phyloP scores from a whole-genome alignment of 805 yeast species.

The Candida khao-thaluensis region DNA sequence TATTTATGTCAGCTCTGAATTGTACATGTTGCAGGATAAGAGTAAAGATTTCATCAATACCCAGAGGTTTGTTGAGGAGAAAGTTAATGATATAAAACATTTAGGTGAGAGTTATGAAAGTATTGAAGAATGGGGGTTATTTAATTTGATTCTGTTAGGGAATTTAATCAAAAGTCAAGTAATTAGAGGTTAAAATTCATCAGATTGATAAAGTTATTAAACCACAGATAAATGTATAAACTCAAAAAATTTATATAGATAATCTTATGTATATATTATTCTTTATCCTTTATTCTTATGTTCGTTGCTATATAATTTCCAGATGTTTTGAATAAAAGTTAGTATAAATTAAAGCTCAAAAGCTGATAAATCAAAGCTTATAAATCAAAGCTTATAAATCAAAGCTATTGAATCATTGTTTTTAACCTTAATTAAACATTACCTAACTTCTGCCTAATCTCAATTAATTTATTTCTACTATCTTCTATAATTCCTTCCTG shows the following conservation, averaged over 20 bases:
- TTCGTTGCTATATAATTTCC: too few species aligned
- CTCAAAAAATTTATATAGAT: too few species aligned
- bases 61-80: conserved; percentile 57
- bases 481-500: conserved; percentile 52
- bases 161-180: conserved; percentile 73
- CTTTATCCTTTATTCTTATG: too few species aligned
- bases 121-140: conserved; percentile 74
- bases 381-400: too few species aligned
- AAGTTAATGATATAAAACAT: conserved; percentile 50
- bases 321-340: too few species aligned
- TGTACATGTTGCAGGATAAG: conserved; percentile 75
- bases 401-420: too few species aligned
- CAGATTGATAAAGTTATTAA: too few species aligned
- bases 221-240: too few species aligned
- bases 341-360: too few species aligned
- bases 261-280: too few species aligned
- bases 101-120: conserved; percentile 62
- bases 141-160: conserved; percentile 59
- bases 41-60: conserved; percentile 59
- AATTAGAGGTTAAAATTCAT: conserved; percentile 45
- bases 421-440: too few species aligned
- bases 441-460: conserved; percentile 35
- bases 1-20: conserved; percentile 71
- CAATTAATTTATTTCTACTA: conserved; percentile 55
- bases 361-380: too few species aligned